These are phyloP conservation scores for Diddensiella caesifluorescens DNA, from an alignment of 805 yeast species.

Conservation along the genomic window DNA sequence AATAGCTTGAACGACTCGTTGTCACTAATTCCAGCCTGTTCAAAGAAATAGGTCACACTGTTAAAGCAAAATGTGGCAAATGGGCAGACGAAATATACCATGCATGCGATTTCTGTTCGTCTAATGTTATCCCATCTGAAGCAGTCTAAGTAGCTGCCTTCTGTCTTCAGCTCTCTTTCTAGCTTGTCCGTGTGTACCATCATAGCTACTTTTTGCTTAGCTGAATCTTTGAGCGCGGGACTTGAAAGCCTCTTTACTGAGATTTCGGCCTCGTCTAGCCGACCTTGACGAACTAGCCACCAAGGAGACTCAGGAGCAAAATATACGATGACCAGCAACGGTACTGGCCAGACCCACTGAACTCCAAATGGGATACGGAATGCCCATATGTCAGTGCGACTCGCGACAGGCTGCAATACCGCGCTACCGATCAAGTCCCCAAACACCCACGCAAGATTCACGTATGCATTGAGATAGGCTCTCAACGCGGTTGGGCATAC, in stretches of 20 bases:
- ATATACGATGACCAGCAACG: conserved; percentile 33
- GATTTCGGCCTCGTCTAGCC: conserved; percentile 39
- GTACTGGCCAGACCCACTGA: conserved; percentile 57
- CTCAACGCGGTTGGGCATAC: conserved; percentile 49
- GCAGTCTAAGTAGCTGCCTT: conserved; percentile 10
- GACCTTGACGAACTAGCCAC: conserved; percentile 45
- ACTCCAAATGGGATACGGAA: conserved; percentile 51
- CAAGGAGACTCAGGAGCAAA: conserved; percentile 56
- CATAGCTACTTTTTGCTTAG: conserved; percentile 1
- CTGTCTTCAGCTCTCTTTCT: conserved; percentile 3
- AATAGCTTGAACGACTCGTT: conserved; percentile 39
- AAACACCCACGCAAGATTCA: conserved; percentile 49
- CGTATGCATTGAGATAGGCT: conserved; percentile 45
- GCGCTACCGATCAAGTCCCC: conserved; percentile 56
- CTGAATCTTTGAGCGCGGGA: conserved; percentile 30
- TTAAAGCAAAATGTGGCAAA: conserved; percentile 33
- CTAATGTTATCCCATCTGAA: conserved; percentile 16
- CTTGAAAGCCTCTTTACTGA: conserved; percentile 50
- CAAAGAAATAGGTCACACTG: conserved; percentile 46
- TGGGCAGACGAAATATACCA: conserved; percentile 42
- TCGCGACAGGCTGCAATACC: conserved; percentile 38
- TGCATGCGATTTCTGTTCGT: conserved; percentile 36
- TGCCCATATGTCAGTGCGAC: conserved; percentile 32
- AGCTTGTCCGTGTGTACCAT: conserved; percentile 5
- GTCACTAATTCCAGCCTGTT: conserved; percentile 35